Evolutionary conservation across 2,329 filamentous ascomycete genomes (phyloP).

Genomic region (Microcyclospora pomicola): DNA sequence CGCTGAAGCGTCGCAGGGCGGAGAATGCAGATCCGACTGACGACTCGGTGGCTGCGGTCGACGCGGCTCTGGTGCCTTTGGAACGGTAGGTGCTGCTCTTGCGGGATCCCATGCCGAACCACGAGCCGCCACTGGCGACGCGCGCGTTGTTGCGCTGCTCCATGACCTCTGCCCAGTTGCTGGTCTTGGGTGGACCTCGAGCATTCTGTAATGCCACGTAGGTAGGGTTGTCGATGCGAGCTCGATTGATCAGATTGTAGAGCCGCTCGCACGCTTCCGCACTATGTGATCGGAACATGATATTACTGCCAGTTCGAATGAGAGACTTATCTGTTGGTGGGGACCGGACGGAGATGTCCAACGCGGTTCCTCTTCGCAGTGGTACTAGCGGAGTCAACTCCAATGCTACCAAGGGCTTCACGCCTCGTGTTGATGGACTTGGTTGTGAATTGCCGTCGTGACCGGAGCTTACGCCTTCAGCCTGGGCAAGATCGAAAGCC

Average conservation of each 20-base stretch:
- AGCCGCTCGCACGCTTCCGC: constrained; percentile 66
- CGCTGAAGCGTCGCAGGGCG: constrained; percentile 59
- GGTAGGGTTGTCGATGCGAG: constrained; percentile 82
- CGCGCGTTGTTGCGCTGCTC: constrained; percentile 37
- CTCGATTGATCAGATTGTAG: constrained; percentile 75
- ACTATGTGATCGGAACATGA: constrained; percentile 76
- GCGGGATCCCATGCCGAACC: constrained; percentile 40
- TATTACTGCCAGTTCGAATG: constrained; percentile 56
- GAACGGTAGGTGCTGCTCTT: constrained; percentile 42
- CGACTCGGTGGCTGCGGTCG: constrained; percentile 53
- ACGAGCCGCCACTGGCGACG: constrained; percentile 32
- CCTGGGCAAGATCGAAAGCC: constrained; percentile 42
- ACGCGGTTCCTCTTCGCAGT: constrained; percentile 74
- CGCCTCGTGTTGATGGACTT: constrained; percentile 22
- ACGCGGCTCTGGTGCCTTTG: constrained; percentile 39
- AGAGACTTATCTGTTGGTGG: constrained; percentile 61
- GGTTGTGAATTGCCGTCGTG: constrained; percentile 27
- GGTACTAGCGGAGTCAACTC: constrained; percentile 86
- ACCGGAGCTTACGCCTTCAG: constrained; percentile 30
- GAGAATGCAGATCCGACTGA: constrained; percentile 67
- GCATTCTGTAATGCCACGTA: constrained; percentile 68
- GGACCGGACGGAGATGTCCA: constrained; percentile 89
- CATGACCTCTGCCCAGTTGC: constrained; percentile 37
- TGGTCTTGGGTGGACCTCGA: constrained; percentile 41
- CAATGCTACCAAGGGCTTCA: constrained; percentile 49